These are phyloP conservation scores for Carnegiea gigantea DNA, from an alignment of 179 eudicot species.

Conservation along the genomic window DNA sequence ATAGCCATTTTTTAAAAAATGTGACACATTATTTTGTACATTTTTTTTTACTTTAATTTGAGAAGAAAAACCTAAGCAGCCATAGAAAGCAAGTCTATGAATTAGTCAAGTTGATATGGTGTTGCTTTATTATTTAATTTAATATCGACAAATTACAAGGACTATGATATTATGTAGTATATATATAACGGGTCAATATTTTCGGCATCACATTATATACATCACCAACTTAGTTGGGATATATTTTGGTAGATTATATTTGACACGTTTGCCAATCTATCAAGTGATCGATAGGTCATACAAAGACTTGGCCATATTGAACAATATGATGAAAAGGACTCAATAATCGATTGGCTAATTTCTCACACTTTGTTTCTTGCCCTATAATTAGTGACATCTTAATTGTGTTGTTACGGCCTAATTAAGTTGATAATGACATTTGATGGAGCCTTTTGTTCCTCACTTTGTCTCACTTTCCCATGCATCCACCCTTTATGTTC, in stretches of 20 bases:
- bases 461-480: slow-evolving; percentile 6
- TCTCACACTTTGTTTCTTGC: neutral
- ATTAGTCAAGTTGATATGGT: too few species aligned
- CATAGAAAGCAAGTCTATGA: too few species aligned
- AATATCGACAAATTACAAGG: too few species aligned
- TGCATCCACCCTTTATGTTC: neutral
- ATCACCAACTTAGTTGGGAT: too few species aligned
- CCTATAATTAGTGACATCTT: neutral
- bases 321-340: neutral
- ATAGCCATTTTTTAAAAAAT: too few species aligned
- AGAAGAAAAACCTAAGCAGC: too few species aligned
- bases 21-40: too few species aligned
- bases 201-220: neutral
- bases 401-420: neutral
- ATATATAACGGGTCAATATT: neutral
- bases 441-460: neutral
- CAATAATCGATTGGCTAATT: neutral
- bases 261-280: neutral
- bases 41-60: too few species aligned
- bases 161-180: neutral
- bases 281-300: neutral
- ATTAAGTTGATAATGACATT: slow-evolving; percentile 8
- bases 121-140: too few species aligned
- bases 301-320: too few species aligned
- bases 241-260: too few species aligned